Base-by-base conservation (phyloP, 495 filamentous ascomycete genomes). In the Penicillium coffeae region DNA sequence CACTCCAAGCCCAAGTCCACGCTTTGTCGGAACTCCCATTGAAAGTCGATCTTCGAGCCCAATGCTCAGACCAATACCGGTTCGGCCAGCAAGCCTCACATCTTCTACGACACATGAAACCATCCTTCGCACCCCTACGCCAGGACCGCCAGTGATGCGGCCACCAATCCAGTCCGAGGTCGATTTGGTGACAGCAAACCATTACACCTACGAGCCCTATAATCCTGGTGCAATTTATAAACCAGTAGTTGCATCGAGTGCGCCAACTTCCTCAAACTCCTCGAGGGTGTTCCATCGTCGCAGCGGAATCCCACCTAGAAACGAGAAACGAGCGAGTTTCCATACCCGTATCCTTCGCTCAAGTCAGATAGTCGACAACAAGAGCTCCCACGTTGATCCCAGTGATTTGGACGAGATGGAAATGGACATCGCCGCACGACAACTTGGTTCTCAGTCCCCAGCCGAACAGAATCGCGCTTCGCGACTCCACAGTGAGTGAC, bases 1-100 rank as follows among this genome's bases (percentile, higher is more conserved):
- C 27, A 86, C 85, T 8, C 32, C 64, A 18, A 16, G 33, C 7
- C 50, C 42, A 7, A 72, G 64, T 40, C 61, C 60, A 16, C 49
- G 58, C 30, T 48, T 63, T 19, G 49, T 54, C 12, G 47, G 46
- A 9, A 57, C 59, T 20, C 48, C 58, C 33, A 56, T 45, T 20
- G 43, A 18, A 42, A 57, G 49, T 9, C 45, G 35, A 35, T 30
- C 60, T 7, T 45, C 40, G 1, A 63, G 49, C 21, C 53, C 58
- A 41, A 43, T 37, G 1, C 47, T 37, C 8, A 56, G 30, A 10
- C 25, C 19, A 20, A 14, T 21, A 5, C 27, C 25, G 32, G 13
- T 40, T 8, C 44, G 10, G 1, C 35, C 40, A 10, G 16, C 10
- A 19, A 43, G 21, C n/a, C 39, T 27, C 33, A 7, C 32, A n/a